Conservation (phyloP, 2,329 filamentous ascomycete species). For the Fusarium sp. region DNA sequence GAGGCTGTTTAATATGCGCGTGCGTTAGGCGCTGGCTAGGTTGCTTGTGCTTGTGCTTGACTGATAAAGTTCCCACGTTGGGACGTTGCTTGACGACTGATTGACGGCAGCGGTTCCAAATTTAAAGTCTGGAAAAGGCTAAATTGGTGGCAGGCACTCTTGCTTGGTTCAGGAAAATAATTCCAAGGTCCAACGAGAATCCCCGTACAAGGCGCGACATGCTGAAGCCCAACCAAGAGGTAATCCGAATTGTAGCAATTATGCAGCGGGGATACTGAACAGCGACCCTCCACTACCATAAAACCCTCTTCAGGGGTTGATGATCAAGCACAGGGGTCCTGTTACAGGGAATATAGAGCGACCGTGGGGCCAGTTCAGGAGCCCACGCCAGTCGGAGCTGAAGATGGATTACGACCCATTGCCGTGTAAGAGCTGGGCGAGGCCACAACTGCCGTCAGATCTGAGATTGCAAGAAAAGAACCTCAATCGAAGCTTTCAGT, state of each 20-base stretch:
- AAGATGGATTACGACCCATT: conserved; percentile 5
- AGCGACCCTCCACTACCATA: conserved; percentile 16
- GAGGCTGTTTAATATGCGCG: conserved; percentile 38
- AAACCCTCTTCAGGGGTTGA: conserved; percentile 35
- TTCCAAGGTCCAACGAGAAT: conserved; percentile 11
- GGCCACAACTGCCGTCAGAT: conserved; percentile 7
- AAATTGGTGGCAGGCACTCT: conserved; percentile 12
- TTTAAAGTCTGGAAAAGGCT: conserved; percentile 17
- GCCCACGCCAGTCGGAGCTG: conserved; percentile 6
- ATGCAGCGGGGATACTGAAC: conserved; percentile 28
- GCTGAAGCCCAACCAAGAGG: conserved; percentile 31
- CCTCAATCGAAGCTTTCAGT: neutral
- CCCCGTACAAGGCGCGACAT: conserved; percentile 10
- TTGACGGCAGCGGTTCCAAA: conserved; percentile 25
- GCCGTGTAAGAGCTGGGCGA: conserved; percentile 12
- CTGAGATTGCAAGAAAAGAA: conserved; percentile 1
- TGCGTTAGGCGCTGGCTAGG: conserved; percentile 34
- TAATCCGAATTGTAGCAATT: conserved; percentile 26
- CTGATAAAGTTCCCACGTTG: conserved; percentile 3
- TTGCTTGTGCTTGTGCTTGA: conserved; percentile 8
- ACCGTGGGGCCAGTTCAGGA: conserved; percentile 7
- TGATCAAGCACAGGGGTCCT: conserved; percentile 33
- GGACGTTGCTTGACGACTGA: conserved; percentile 21
- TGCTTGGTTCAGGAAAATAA: conserved; percentile 17
- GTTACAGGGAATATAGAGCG: conserved; percentile 19